Conservation (phyloP, 495 filamentous ascomycete genomes). For the Glonium stellatum region DNA sequence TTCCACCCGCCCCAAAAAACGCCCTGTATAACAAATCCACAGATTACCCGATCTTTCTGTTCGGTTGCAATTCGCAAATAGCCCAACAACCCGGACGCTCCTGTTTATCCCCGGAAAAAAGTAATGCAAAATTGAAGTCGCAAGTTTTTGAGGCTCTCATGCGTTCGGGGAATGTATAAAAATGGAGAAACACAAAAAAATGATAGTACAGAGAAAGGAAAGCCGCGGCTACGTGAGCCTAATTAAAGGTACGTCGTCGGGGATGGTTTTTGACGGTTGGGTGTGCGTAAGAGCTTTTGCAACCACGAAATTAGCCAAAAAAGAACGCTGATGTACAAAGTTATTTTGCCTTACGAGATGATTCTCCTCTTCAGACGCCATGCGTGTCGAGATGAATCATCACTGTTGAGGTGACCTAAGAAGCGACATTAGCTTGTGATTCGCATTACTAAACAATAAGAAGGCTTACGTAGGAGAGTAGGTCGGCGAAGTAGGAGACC, state of each 20-base stretch:
- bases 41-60: too few species aligned
- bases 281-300: not conserved
- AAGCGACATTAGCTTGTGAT: not conserved
- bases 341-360: conserved; percentile 6
- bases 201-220: conserved; percentile 1
- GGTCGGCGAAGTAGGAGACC: conserved; percentile 41
- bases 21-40: too few species aligned
- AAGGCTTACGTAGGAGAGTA: conserved; percentile 34
- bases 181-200: not conserved
- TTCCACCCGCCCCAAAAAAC: too few species aligned
- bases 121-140: too few species aligned
- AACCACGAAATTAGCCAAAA: not conserved
- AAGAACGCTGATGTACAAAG: conserved; percentile 1
- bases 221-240: conserved; percentile 1
- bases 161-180: too few species aligned
- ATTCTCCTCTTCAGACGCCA: conserved; percentile 3
- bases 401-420: conserved; percentile 13
- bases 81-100: too few species aligned
- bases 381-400: conserved; percentile 5
- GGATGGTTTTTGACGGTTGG: not conserved
- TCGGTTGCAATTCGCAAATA: too few species aligned
- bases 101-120: too few species aligned
- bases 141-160: too few species aligned
- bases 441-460: not conserved
- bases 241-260: conserved; percentile 5